These are phyloP conservation scores for Balakata baccata DNA, from an alignment of 345 rosid genomes.

Conservation along the genomic window DNA sequence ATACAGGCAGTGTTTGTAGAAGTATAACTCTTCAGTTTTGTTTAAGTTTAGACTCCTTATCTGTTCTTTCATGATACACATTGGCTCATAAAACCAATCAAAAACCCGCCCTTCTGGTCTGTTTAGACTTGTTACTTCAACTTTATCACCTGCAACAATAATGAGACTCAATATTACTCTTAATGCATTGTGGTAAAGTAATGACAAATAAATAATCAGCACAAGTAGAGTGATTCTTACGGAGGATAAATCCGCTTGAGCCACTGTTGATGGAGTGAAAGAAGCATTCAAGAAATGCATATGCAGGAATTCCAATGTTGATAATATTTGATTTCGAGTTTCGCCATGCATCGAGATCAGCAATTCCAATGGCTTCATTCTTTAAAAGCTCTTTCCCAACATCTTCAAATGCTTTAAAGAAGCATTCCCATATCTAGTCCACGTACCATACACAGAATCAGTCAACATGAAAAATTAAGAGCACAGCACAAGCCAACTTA, in stretches of 20 bases:
- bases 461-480: too few relatives aligned
- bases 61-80: conserved; percentile 29
- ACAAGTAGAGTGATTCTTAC: conserved; percentile 1
- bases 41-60: conserved; percentile 15
- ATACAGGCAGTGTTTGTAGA: conserved; percentile 23
- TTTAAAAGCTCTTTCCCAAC: conserved; percentile 17
- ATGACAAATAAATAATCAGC: background rate
- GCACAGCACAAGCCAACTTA: too few relatives aligned
- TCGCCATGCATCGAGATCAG: conserved; percentile 21
- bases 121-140: conserved; percentile 23
- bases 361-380: conserved; percentile 5
- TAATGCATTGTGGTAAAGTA: background rate
- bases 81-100: conserved; percentile 28
- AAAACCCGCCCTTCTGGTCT: conserved; percentile 28
- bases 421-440: conserved; percentile 19
- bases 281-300: conserved; percentile 23
- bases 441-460: background rate
- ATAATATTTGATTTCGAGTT: conserved; percentile 15
- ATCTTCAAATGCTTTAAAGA: conserved; percentile 23
- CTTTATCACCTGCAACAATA: conserved; percentile 11
- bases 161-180: background rate
- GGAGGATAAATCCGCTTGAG: conserved; percentile 13
- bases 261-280: conserved; percentile 9
- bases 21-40: conserved; percentile 20
- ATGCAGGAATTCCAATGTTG: conserved; percentile 24